Evolutionary conservation across 2,329 filamentous ascomycete species (phyloP), one percentile per base, ranked within the genome.

Genomic region (Tolypocladium endophyticum): DNA sequence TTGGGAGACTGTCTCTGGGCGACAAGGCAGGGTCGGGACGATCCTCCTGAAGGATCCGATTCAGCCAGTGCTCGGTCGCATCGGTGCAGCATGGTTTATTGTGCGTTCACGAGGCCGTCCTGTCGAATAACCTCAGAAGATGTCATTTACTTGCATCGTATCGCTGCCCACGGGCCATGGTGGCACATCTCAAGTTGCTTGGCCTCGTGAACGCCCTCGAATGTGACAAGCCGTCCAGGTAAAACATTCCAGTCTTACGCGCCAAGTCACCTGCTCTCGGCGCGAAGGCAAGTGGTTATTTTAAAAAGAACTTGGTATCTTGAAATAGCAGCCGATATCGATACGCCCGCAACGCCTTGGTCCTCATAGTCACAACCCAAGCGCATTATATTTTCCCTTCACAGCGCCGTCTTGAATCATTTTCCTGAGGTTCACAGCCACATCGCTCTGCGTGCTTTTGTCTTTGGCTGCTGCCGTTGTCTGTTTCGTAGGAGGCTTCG

Each of bases 311-410:
- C 28, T n/a, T 53, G 28, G 9, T 53, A 53, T 53, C 16, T 33
- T 53, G 50, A 53, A 53, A 53, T 5, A 35, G 11, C 4, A 20
- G 50, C 50, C 47, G 4, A 16, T 53, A 9, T 33, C 23, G 8
- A n/a, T n/a, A 35, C 7, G 14, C 14, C 9, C 45, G n/a, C 28
- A n/a, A 20, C 28, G 47, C 28, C 47, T 52, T n/a, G 9, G 14
- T 23, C 20, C 50, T n/a, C 30, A 55, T 50, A 54, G 38, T 71
- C 64, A 75, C 52, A 74, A 59, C 4, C 73, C 73, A 59, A 74
- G 61, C 35, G 73, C 71, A 62, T 66, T 65, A 56, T 73, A 74
- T 56, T 70, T 70, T 45, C 73, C 70, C 58, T 66, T 64, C 50
- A 63, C 61, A 39, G 66, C 67, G 41, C 70, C 69, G 23, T 66